phyloP scores from a whole-genome alignment of 139 green algal genomes.

The Picochlorum sp. region DNA sequence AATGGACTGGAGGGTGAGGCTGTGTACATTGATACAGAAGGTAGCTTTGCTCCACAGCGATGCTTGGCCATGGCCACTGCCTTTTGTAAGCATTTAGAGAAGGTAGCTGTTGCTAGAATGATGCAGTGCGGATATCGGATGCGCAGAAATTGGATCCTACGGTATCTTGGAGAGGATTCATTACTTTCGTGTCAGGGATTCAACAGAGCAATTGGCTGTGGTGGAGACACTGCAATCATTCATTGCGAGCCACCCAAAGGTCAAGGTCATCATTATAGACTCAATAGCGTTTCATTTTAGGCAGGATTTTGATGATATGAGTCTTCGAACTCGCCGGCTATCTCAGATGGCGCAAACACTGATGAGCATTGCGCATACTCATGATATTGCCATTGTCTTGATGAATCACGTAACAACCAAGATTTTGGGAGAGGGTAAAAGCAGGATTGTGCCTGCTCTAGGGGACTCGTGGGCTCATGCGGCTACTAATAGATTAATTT shows the following conservation, averaged over 20 bases:
- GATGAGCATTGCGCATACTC: slow-evolving; percentile 54
- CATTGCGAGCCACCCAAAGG: slow-evolving; percentile 38
- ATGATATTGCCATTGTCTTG: slow-evolving; percentile 67
- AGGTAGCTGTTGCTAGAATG: slow-evolving; percentile 10
- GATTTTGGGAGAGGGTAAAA: slow-evolving; percentile 16
- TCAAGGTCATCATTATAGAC: slow-evolving; percentile 74
- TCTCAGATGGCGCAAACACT: slow-evolving; percentile 70
- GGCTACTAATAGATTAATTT: slow-evolving; percentile 67
- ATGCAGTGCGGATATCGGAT: slow-evolving; percentile 4
- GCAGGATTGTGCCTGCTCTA: slow-evolving; percentile 54
- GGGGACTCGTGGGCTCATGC: slow-evolving; percentile 80
- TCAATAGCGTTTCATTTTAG: slow-evolving; percentile 86
- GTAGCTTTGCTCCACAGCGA: slow-evolving; percentile 79
- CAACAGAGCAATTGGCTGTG: slow-evolving; percentile 65
- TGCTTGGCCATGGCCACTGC: slow-evolving; percentile 66
- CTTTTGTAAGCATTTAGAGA: slow-evolving; percentile 32
- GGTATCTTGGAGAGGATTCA: slow-evolving; percentile 58
- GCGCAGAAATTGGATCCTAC: slow-evolving; percentile 25
- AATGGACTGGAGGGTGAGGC: slow-evolving; percentile 48
- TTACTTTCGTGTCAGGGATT: slow-evolving; percentile 65
- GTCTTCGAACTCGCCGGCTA: slow-evolving; percentile 58
- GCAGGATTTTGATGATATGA: slow-evolving; percentile 76
- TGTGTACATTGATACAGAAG: slow-evolving; percentile 88
- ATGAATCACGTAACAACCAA: slow-evolving; percentile 85
- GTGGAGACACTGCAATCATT: slow-evolving; percentile 49